phyloP scores from a whole-genome alignment of 179 eudicot species.

The Beta macrorhiza region DNA sequence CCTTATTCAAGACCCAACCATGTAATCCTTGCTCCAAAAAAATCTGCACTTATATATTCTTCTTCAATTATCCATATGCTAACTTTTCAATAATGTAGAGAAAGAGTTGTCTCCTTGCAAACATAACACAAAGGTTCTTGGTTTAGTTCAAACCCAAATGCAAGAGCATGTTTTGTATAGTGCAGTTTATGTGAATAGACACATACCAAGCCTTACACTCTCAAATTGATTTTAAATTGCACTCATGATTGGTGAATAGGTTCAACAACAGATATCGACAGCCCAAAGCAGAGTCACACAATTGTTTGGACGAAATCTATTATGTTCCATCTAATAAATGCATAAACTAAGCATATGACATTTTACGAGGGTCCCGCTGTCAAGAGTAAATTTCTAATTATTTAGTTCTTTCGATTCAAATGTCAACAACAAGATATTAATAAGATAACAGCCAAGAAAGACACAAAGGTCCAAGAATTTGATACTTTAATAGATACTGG shows the following conservation, averaged over 20 bases:
- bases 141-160: neutral
- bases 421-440: neutral
- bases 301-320: neutral
- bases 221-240: neutral
- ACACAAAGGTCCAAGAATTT: neutral
- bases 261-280: neutral
- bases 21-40: neutral
- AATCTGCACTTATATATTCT: neutral
- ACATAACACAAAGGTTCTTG: neutral
- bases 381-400: too few species aligned
- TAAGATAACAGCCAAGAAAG: neutral
- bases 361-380: neutral
- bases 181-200: neutral
- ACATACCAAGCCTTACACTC: neutral
- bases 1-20: neutral
- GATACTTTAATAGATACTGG: neutral
- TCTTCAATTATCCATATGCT: constrained; percentile 6
- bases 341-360: neutral
- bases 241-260: neutral
- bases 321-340: neutral
- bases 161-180: neutral
- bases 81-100: neutral
- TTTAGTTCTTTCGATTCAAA: neutral
- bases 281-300: too few species aligned
- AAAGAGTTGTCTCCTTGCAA: neutral